Base-by-base conservation (phyloP, 163 green algal genomes). In the Scenedesmus sp. region DNA sequence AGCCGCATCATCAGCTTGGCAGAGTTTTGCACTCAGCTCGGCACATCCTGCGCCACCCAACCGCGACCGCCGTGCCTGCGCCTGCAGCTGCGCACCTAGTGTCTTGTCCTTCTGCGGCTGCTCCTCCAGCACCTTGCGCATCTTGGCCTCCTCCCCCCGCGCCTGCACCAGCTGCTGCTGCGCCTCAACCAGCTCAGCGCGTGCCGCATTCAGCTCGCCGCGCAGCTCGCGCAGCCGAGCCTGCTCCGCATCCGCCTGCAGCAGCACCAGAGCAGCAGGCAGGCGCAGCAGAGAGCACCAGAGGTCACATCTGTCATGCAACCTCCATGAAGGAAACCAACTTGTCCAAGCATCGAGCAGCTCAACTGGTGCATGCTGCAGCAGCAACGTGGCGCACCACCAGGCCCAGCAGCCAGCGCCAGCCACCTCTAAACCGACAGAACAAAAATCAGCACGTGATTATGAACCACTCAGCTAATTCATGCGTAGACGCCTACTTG, bases 141-240 rank as follows among this genome's bases (percentile, higher is more conserved):
- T 83, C 43, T 78, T 83, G 0, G 51, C n/a, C 68, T 86, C 82
- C 73, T 92, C 88, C 16, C 33, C 49, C 5, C 84, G 40, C 26
- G 85, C 43, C 37, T 46, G 7, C 15, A 90, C 89, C 24, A 87
- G 53, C 22, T 56, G 26, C 46, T 65, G 56, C 72, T 90, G 79
- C 18, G 84, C 73, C 18, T 65, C 90, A 0, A 24, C 20, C 33
- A 91, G 37, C 84, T 89, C 79, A 18, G 90, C 84, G 22, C 37
- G 24, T 12, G 78, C 90, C 26, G 90, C 15, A 88, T 90, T 59
- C 51, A 89, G 15, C 49, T 82, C 16, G 24, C 37, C 81, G 7
- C 56, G 56, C 81, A 91, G 46, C 68, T 83, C 46, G 51, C 84
- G 90, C 37, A 94, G 83, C 78, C 56, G 26, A 43, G 70, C n/a